Evolutionary conservation across 805 yeast genomes (phyloP).

Genomic region (Zygoascus bituminiphila): DNA sequence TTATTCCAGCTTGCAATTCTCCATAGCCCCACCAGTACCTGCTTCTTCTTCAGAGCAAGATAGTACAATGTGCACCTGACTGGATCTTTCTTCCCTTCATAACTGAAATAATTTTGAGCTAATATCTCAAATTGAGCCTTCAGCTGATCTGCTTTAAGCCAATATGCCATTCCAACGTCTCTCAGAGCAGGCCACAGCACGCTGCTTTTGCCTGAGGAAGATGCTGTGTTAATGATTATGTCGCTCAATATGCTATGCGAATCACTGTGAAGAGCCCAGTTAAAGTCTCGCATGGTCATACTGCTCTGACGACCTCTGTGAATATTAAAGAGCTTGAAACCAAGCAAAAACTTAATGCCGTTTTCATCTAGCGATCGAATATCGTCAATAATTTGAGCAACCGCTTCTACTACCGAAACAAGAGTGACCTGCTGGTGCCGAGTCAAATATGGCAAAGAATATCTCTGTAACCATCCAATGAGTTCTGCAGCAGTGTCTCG

Average conservation of each 20-base stretch:
- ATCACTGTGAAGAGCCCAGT: constrained; percentile 82
- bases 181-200: constrained; percentile 51
- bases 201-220: constrained; percentile 16
- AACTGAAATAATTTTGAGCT: constrained; percentile 64
- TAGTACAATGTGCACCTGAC: constrained; percentile 64
- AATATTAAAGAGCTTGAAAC: constrained; percentile 56
- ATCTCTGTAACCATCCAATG: constrained; percentile 50
- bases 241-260: constrained; percentile 60
- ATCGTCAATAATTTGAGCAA: constrained; percentile 45
- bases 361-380: constrained; percentile 43
- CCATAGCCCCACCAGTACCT: constrained; percentile 76
- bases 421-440: constrained; percentile 88
- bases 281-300: constrained; percentile 69
- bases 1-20: constrained; percentile 62
- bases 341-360: constrained; percentile 64
- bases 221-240: constrained; percentile 35
- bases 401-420: constrained; percentile 57
- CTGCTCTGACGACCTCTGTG: constrained; percentile 43
- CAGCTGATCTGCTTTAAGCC: constrained; percentile 49
- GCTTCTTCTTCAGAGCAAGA: constrained; percentile 69
- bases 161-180: constrained; percentile 59
- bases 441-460: constrained; percentile 70
- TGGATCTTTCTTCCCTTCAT: constrained; percentile 58
- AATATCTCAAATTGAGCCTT: constrained; percentile 51
- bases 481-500: constrained; percentile 32